Evolutionary conservation across 2,329 filamentous ascomycete species (phyloP).

Genomic region (Colletotrichum sp.): DNA sequence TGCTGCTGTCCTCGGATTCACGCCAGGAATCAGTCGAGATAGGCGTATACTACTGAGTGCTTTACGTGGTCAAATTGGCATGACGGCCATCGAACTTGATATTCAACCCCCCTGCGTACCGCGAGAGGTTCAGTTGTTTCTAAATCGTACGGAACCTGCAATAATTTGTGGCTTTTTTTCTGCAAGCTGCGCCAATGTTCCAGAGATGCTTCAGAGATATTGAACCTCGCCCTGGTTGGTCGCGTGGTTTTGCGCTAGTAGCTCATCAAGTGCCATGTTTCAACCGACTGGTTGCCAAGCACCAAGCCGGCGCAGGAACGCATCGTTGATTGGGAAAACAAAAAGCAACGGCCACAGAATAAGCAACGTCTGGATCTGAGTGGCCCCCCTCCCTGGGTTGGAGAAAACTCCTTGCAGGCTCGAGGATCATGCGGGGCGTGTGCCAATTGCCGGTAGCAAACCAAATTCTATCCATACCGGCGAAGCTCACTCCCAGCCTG

Average conservation of each 20-base stretch:
- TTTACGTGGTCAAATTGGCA: not conserved
- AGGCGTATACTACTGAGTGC: not conserved
- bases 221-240: not conserved
- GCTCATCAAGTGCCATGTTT: conserved; percentile 2
- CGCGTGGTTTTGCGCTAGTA: not conserved
- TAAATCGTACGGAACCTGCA: not conserved
- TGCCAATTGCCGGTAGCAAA: not conserved
- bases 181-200: not conserved
- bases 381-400: not conserved
- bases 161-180: not conserved
- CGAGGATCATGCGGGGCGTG: not conserved
- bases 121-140: not conserved
- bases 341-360: not conserved
- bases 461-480: not conserved
- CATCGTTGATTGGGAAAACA: not conserved
- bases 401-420: not conserved
- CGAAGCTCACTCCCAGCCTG: not conserved
- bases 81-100: not conserved
- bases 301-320: not conserved
- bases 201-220: conserved; percentile 7
- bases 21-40: not conserved
- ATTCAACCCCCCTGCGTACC: not conserved
- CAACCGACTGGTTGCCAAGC: not conserved
- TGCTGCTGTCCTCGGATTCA: not conserved
- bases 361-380: not conserved